These are phyloP conservation scores for Mycosarcoma maydis DNA, from an alignment of 1,284 basidiomycete genomes.

Conservation along the genomic window DNA sequence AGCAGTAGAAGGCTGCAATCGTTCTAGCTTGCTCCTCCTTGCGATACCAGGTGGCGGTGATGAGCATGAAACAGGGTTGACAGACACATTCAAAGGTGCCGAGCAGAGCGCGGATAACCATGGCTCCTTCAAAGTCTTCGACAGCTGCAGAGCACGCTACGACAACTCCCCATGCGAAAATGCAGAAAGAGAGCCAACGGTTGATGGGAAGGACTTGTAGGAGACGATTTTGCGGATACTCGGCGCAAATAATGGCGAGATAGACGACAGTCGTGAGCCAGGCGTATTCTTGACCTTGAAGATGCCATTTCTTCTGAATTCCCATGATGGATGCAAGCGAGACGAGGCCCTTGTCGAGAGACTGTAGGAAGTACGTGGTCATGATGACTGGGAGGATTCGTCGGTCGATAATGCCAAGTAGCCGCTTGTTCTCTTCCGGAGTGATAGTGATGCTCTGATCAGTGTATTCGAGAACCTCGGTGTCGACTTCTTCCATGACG, in stretches of 20 bases:
- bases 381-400: slow-evolving; percentile 72
- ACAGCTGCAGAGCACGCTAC: slow-evolving; percentile 43
- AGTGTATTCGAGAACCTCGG: slow-evolving; percentile 36
- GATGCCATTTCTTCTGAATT: slow-evolving; percentile 61
- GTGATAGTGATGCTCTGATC: slow-evolving; percentile 33
- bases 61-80: slow-evolving; percentile 51
- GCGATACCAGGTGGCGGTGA: slow-evolving; percentile 52
- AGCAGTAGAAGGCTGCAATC: slow-evolving; percentile 45
- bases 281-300: slow-evolving; percentile 54
- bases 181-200: slow-evolving; percentile 48
- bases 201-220: slow-evolving; percentile 56
- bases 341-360: slow-evolving; percentile 72
- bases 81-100: slow-evolving; percentile 58
- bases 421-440: slow-evolving; percentile 51
- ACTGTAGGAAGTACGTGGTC: slow-evolving; percentile 72
- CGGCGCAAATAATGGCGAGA: slow-evolving; percentile 55
- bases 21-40: slow-evolving; percentile 45
- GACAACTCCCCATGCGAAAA: slow-evolving; percentile 52
- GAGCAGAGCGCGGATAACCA: slow-evolving; percentile 56
- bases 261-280: slow-evolving; percentile 61
- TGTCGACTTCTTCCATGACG: slow-evolving; percentile 41
- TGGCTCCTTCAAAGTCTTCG: slow-evolving; percentile 54
- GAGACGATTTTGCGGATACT: slow-evolving; percentile 41
- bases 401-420: slow-evolving; percentile 71
- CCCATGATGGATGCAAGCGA: slow-evolving; percentile 74